Evolutionary conservation across 345 rosid genomes (phyloP).

Genomic region (Camelina laxa): DNA sequence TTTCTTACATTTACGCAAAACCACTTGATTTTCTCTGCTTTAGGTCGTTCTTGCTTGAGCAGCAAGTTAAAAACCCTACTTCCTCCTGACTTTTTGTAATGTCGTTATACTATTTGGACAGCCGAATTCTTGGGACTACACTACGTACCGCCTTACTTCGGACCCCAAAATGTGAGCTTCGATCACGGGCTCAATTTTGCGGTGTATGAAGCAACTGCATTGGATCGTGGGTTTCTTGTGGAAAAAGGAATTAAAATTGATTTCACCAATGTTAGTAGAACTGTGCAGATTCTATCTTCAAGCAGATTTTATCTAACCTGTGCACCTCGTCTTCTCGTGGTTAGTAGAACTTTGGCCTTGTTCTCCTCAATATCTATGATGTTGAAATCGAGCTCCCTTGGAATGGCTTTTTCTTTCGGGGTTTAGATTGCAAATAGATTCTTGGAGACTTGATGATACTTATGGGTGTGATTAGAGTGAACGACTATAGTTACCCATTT

Average conservation of each 20-base stretch:
- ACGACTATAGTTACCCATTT: too few relatives aligned
- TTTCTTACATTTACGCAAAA: background rate
- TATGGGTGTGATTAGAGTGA: too few relatives aligned
- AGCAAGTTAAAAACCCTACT: background rate
- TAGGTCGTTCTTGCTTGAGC: background rate
- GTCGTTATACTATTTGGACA: too few relatives aligned
- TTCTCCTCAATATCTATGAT: background rate
- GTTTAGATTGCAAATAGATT: too few relatives aligned
- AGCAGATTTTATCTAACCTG: constrained; percentile 45
- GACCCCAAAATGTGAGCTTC: constrained; percentile 43
- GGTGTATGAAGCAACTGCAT: constrained; percentile 54
- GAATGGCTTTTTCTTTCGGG: constrained; percentile 1
- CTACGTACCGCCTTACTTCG: too few relatives aligned
- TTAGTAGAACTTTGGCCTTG: background rate
- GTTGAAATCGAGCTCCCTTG: constrained; percentile 50
- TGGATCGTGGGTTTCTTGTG: constrained; percentile 42
- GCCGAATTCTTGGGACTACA: too few relatives aligned
- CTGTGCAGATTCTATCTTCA: constrained; percentile 50
- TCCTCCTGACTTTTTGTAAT: background rate
- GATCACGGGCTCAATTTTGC: constrained; percentile 56
- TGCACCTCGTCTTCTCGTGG: constrained; percentile 40
- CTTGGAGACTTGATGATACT: too few relatives aligned
- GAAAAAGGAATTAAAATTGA: constrained; percentile 39
- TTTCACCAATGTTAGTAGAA: constrained; percentile 44
- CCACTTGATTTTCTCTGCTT: background rate